phyloP scores from a whole-genome alignment of 306 rosid species.

The Quercus suber region DNA sequence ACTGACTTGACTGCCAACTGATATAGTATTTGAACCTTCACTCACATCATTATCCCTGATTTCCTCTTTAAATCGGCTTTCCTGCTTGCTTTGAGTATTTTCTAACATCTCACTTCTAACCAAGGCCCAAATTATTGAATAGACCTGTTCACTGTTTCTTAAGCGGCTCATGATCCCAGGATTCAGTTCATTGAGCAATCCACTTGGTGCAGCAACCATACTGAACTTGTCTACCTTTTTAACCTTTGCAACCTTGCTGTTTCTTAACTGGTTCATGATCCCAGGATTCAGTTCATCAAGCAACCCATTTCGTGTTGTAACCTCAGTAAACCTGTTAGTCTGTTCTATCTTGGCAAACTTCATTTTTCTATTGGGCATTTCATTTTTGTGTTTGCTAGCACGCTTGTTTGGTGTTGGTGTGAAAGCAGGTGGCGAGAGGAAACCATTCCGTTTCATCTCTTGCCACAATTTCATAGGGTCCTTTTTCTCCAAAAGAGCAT shows the following conservation, averaged over 20 bases:
- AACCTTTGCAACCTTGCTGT: neutral
- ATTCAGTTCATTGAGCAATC: neutral
- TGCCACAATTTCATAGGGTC: neutral
- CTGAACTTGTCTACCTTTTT: neutral
- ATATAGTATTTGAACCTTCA: neutral
- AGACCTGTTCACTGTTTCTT: neutral
- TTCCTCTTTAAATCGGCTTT: neutral
- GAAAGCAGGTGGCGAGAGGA: neutral
- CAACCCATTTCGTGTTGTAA: neutral
- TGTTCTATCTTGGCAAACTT: neutral
- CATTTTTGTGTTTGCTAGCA: neutral
- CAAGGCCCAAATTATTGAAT: neutral
- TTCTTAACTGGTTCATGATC: neutral
- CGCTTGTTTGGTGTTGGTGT: neutral
- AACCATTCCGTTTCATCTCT: constrained; percentile 3
- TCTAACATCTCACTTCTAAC: neutral
- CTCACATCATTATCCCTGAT: neutral
- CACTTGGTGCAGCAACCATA: constrained; percentile 3
- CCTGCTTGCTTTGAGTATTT: neutral
- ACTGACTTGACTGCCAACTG: neutral
- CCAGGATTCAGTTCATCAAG: neutral
- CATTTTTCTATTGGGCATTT: neutral
- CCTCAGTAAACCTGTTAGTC: neutral
- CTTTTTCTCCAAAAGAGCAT: neutral
- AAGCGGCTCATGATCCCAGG: neutral